Evolutionary conservation across 2,329 filamentous ascomycete genomes (phyloP).

Genomic region (Paecilomyces formosus): DNA sequence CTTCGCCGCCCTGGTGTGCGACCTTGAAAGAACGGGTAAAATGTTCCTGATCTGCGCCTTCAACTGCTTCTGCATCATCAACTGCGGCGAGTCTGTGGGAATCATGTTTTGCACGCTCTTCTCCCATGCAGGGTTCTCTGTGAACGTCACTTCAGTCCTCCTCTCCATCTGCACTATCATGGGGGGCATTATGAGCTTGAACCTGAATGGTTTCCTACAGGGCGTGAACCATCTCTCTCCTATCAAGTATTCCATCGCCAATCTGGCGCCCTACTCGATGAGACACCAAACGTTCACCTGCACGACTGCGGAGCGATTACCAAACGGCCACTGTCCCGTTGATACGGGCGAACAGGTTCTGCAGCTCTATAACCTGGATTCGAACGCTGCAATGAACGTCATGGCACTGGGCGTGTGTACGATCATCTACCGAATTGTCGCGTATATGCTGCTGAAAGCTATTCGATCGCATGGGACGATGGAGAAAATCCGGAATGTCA

Average conservation of each 20-base stretch:
- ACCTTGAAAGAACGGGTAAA: constrained; percentile 53
- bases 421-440: constrained; percentile 57
- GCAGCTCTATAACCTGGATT: constrained; percentile 58
- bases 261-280: constrained; percentile 60
- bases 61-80: constrained; percentile 65
- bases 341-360: constrained; percentile 61
- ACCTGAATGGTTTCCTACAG: constrained; percentile 59
- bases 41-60: constrained; percentile 64
- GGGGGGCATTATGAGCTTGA: constrained; percentile 62
- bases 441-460: constrained; percentile 27
- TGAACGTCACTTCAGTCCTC: constrained; percentile 64
- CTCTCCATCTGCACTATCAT: constrained; percentile 65
- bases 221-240: constrained; percentile 66
- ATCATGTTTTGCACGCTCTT: constrained; percentile 78
- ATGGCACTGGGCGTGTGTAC: constrained; percentile 56
- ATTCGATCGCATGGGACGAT: constrained; percentile 14
- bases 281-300: constrained; percentile 57
- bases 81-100: constrained; percentile 66
- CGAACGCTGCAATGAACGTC: constrained; percentile 54
- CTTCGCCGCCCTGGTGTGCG: constrained; percentile 57
- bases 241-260: constrained; percentile 61
- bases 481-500: background rate
- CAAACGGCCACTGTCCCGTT: constrained; percentile 57
- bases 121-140: constrained; percentile 65
- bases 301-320: constrained; percentile 50